phyloP scores from a whole-genome alignment of 78 protist genomes.

The slime mould (Dictyostelium discoideum) region DNA sequence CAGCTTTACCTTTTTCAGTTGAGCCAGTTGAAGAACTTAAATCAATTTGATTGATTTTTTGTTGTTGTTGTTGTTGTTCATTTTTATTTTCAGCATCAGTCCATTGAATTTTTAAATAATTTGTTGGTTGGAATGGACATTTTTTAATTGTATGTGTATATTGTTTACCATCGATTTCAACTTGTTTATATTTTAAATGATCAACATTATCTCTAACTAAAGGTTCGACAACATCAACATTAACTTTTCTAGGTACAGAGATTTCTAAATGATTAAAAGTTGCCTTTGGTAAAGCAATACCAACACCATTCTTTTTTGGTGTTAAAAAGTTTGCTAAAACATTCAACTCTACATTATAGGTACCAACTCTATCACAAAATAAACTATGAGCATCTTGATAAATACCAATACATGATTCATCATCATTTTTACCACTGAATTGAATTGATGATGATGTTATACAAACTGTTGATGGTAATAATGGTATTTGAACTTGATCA shows the following conservation, averaged over 20 bases:
- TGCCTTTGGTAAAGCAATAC: conserved; percentile 52
- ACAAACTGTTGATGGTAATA: conserved; percentile 48
- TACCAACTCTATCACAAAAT: conserved; percentile 41
- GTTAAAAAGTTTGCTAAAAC: conserved; percentile 52
- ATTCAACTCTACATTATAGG: conserved; percentile 14
- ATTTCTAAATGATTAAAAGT: conserved; percentile 33
- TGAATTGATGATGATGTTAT: not conserved
- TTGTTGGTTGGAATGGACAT: conserved; percentile 25
- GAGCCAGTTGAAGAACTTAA: conserved; percentile 6
- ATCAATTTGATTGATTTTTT: conserved; percentile 15
- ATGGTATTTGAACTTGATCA: conserved; percentile 29
- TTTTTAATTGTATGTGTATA: not conserved
- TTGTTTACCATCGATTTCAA: not conserved
- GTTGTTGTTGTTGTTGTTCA: not conserved
- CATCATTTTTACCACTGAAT: not conserved
- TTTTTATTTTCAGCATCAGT: conserved; percentile 35
- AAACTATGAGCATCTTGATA: conserved; percentile 39
- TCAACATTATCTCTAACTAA: not conserved
- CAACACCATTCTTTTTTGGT: conserved; percentile 74
- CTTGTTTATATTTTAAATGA: not conserved
- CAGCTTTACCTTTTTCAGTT: not conserved
- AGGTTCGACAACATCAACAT: conserved; percentile 22
- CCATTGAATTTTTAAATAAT: conserved; percentile 63
- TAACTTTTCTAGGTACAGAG: conserved; percentile 24
- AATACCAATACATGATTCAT: conserved; percentile 43